A percentile compares a stretch with the other conserved stretches of the same genome.
Conservation (phyloP, 1,284 basidiomycete species). For the Taiwanofungus camphoratus region DNA sequence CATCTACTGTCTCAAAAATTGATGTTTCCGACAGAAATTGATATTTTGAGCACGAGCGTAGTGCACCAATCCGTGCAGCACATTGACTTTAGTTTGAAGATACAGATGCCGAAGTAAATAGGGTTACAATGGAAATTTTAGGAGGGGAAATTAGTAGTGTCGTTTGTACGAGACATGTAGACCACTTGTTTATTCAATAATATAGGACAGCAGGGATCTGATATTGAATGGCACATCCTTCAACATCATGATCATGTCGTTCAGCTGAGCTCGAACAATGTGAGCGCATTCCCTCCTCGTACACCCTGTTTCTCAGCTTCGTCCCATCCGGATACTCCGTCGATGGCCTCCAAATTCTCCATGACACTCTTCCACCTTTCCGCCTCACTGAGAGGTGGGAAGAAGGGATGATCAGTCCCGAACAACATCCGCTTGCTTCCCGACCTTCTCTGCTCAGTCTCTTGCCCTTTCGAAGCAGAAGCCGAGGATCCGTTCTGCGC, state of each 20-base stretch:
- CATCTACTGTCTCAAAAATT: neutral
- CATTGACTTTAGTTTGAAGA: conserved; percentile 92
- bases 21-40: conserved; percentile 62
- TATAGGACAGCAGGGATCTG: too few species aligned
- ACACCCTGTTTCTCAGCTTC: conserved; percentile 59
- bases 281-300: conserved; percentile 64
- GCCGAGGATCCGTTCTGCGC: conserved; percentile 30
- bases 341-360: conserved; percentile 78
- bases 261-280: conserved; percentile 44
- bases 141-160: neutral
- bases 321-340: conserved; percentile 56
- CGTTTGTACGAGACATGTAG: neutral
- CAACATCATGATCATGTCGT: neutral
- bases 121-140: conserved; percentile 11
- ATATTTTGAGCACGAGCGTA: conserved; percentile 88
- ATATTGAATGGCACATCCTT: too few species aligned
- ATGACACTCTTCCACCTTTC: conserved; percentile 80
- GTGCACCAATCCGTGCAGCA: conserved; percentile 91
- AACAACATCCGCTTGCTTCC: conserved; percentile 66
- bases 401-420: conserved; percentile 88
- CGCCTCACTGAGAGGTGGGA: conserved; percentile 66
- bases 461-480: conserved; percentile 17
- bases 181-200: conserved; percentile 4
- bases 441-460: conserved; percentile 16
- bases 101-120: conserved; percentile 66